phyloP scores from a whole-genome alignment of 192 early-diverging fungal genomes.

The Umbelopsis ramanniana region DNA sequence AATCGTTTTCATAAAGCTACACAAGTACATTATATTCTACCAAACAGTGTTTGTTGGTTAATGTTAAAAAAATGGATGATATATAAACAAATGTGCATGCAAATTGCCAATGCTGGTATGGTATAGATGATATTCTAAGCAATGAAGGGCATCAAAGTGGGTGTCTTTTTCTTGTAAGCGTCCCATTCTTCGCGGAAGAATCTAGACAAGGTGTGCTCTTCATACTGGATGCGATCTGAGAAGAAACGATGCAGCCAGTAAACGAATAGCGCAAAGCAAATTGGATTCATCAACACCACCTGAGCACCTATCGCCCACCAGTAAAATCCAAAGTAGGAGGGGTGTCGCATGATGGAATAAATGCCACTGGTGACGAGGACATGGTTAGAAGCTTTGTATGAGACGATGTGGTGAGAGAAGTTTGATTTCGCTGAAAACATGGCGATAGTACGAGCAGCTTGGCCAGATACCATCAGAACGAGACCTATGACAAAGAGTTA shows the following conservation, averaged over 20 bases:
- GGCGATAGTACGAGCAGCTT: constrained; percentile 77
- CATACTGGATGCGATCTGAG: constrained; percentile 70
- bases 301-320: constrained; percentile 88
- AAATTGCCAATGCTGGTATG: background rate
- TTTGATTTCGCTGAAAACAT: constrained; percentile 93
- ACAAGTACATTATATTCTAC: background rate
- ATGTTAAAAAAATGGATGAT: background rate
- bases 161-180: constrained; percentile 64
- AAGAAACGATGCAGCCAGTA: constrained; percentile 78
- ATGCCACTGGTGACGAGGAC: constrained; percentile 85
- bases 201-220: constrained; percentile 71
- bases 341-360: constrained; percentile 89
- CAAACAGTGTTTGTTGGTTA: background rate
- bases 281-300: constrained; percentile 77
- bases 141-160: constrained; percentile 76
- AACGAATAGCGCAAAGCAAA: constrained; percentile 71
- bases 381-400: constrained; percentile 72
- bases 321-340: constrained; percentile 95
- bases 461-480: constrained; percentile 65
- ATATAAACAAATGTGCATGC: constrained; percentile 17
- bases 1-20: background rate
- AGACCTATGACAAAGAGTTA: constrained; percentile 54
- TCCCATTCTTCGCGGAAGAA: constrained; percentile 88
- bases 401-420: constrained; percentile 83
- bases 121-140: constrained; percentile 28